These are phyloP conservation scores for Penicillium turbatum DNA, from an alignment of 495 filamentous ascomycete genomes.

Conservation along the genomic window DNA sequence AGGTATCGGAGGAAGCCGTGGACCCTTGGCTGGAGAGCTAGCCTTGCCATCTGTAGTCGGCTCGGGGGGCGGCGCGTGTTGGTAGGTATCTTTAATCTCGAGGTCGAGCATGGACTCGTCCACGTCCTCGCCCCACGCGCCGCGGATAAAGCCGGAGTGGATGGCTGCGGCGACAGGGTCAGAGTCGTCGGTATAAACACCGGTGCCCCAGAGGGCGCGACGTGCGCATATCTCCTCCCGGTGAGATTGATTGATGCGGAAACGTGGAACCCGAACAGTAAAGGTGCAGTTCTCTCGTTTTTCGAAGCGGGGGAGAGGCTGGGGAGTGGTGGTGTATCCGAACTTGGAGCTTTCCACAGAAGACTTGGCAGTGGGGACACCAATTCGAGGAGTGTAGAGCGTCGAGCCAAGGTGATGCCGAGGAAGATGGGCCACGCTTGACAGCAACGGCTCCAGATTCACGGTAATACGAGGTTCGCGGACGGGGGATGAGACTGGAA, in stretches of 20 bases:
- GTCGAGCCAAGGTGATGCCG: slow-evolving; percentile 79
- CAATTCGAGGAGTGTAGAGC: slow-evolving; percentile 50
- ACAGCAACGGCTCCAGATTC: slow-evolving; percentile 61
- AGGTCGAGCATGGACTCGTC: slow-evolving; percentile 65
- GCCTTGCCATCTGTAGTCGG: slow-evolving; percentile 12
- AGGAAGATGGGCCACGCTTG: slow-evolving; percentile 62
- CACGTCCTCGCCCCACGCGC: slow-evolving; percentile 77
- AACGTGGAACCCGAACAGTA: slow-evolving; percentile 77
- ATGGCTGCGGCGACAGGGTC: slow-evolving; percentile 91
- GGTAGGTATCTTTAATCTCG: slow-evolving; percentile 44
- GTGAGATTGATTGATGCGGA: slow-evolving; percentile 61
- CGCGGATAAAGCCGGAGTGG: slow-evolving; percentile 86
- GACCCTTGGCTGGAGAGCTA: slow-evolving; percentile 27
- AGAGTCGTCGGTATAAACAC: slow-evolving; percentile 93
- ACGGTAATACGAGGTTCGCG: slow-evolving; percentile 61
- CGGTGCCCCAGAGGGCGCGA: slow-evolving; percentile 83
- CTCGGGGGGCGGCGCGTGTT: slow-evolving; percentile 34
- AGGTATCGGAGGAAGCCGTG: slow-evolving; percentile 37
- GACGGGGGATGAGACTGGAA: slow-evolving; percentile 39
- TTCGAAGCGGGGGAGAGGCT: slow-evolving; percentile 72
- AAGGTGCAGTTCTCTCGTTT: slow-evolving; percentile 86
- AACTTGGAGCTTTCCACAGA: slow-evolving; percentile 53
- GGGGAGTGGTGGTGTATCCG: slow-evolving; percentile 66
- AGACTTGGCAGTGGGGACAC: slow-evolving; percentile 41
- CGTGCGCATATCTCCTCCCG: slow-evolving; percentile 77